These are phyloP conservation scores for Rubus idaeus DNA, from an alignment of 306 rosid species.

Conservation along the genomic window DNA sequence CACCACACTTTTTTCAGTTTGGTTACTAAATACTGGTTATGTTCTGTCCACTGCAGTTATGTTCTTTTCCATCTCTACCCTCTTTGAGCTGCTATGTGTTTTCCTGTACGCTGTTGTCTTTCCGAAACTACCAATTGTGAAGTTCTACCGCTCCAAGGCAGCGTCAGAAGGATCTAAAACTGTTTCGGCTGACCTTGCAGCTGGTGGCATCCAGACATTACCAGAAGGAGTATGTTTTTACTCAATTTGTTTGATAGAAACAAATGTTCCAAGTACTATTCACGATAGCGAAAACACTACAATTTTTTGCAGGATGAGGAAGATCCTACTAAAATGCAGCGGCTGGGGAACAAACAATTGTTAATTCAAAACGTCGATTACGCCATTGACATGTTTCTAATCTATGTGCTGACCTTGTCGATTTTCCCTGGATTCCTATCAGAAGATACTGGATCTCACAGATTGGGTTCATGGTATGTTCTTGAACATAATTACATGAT, in stretches of 20 bases:
- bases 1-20: background rate
- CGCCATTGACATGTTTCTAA: constrained; percentile 63
- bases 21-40: background rate
- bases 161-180: constrained; percentile 88
- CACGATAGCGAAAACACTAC: background rate
- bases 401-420: constrained; percentile 59
- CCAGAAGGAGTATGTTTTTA: constrained; percentile 31
- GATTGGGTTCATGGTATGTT: constrained; percentile 74
- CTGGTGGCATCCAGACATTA: constrained; percentile 59
- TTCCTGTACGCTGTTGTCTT: constrained; percentile 65
- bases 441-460: constrained; percentile 84
- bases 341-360: constrained; percentile 65
- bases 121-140: constrained; percentile 73
- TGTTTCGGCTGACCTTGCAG: constrained; percentile 83
- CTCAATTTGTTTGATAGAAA: background rate
- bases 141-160: constrained; percentile 79
- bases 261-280: background rate
- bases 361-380: constrained; percentile 69
- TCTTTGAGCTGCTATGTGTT: constrained; percentile 68
- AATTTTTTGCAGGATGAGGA: constrained; percentile 44
- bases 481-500: background rate
- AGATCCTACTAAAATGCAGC: constrained; percentile 31
- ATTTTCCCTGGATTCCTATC: constrained; percentile 92
- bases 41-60: constrained; percentile 55
- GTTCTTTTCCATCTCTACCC: constrained; percentile 66